Evolutionary conservation across 441 rosid genomes (phyloP).

Genomic region (Populus hybrid): DNA sequence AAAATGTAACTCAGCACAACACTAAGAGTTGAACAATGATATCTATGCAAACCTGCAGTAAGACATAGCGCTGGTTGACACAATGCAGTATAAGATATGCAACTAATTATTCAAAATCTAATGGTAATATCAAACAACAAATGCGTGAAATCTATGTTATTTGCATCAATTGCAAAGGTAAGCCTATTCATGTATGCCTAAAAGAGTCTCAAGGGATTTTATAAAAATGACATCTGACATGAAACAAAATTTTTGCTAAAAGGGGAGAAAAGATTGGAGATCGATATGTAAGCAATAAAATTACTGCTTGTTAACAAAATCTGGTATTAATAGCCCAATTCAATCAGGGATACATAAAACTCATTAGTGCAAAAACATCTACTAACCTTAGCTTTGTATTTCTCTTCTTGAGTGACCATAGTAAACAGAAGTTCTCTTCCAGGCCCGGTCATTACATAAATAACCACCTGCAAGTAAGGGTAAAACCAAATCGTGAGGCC

Average conservation of each 20-base stretch:
- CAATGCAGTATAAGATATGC: background rate
- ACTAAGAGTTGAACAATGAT: conserved; percentile 69
- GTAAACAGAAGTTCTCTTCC: conserved; percentile 94
- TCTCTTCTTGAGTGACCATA: conserved; percentile 89
- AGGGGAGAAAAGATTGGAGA: background rate
- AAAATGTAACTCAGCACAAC: too few relatives aligned
- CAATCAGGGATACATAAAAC: background rate
- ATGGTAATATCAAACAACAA: background rate
- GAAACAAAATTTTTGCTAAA: background rate
- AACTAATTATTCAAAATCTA: background rate
- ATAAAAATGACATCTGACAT: background rate
- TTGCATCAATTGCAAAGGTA: background rate
- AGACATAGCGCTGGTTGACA: conserved; percentile 1
- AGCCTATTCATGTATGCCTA: background rate
- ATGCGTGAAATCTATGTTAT: background rate
- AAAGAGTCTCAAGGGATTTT: background rate
- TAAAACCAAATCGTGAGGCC: background rate
- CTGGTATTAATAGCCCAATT: background rate
- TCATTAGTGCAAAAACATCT: background rate
- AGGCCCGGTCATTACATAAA: conserved; percentile 84
- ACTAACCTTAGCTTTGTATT: conserved; percentile 70
- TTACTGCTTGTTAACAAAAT: background rate
- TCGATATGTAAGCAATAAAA: background rate
- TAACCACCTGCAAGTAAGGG: conserved; percentile 59
- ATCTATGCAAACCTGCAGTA: conserved; percentile 79